Conservation (phyloP, 108 stramenopile species). For the Chaetoceros tenuissimus region DNA sequence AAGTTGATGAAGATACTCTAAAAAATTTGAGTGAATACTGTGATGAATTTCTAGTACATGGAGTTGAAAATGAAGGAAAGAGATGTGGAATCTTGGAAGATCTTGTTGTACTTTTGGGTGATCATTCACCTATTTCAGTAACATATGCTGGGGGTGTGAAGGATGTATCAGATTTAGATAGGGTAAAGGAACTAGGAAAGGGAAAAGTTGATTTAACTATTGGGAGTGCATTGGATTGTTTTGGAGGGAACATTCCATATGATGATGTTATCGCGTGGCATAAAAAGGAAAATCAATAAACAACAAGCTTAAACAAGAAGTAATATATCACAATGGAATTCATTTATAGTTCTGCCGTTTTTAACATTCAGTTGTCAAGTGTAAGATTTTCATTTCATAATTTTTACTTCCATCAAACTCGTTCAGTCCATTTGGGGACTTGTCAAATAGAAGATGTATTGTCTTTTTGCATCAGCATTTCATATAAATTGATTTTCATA, state of each 20-base stretch:
- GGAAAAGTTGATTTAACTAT: constrained; percentile 94
- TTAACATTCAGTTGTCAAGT: no score
- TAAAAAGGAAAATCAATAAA: constrained; percentile 45
- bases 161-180: constrained; percentile 78
- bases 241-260: constrained; percentile 88
- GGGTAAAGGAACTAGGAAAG: constrained; percentile 75
- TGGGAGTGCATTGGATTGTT: constrained; percentile 95
- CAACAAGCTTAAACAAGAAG: no score
- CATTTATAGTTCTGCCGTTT: no score
- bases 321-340: no score
- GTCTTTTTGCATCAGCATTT: no score
- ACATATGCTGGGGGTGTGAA: constrained; percentile 98
- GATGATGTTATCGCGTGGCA: constrained; percentile 93
- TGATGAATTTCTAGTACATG: constrained; percentile 96
- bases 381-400: no score
- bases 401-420: no score
- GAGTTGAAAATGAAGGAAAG: constrained; percentile 97
- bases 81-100: constrained; percentile 92
- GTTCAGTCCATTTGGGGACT: no score
- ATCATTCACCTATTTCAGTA: constrained; percentile 81
- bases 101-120: constrained; percentile 81
- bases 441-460: no score
- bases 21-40: constrained; percentile 68
- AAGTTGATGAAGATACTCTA: constrained; percentile 58
- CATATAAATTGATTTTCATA: no score